These are phyloP conservation scores for Aspergillus heteromorphus DNA, from an alignment of 495 filamentous ascomycete genomes.

Conservation along the genomic window DNA sequence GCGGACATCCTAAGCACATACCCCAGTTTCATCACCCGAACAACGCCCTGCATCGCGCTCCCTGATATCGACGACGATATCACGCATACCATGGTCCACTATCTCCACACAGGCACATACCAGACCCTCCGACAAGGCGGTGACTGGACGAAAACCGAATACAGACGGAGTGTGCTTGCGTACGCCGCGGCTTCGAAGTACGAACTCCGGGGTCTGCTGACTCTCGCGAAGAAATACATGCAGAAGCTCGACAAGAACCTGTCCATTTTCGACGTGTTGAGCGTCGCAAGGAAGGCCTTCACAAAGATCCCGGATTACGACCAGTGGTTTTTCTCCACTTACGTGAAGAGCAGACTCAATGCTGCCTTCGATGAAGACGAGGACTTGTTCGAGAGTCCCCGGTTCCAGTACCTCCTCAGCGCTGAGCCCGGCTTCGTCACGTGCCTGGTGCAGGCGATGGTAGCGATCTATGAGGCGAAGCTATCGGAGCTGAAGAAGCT, in stretches of 20 bases:
- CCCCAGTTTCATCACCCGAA: neutral
- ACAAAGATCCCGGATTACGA: conserved; percentile 1
- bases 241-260: conserved; percentile 5
- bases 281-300: conserved; percentile 1
- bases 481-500: neutral
- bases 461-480: neutral
- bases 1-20: conserved; percentile 46
- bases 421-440: neutral
- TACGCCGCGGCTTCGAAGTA: conserved; percentile 3
- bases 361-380: conserved; percentile 8
- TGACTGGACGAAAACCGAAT: conserved; percentile 1
- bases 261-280: conserved; percentile 1
- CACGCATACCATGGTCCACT: conserved; percentile 14
- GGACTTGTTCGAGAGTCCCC: neutral
- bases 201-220: neutral
- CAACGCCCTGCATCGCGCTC: neutral
- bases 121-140: conserved; percentile 3
- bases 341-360: conserved; percentile 1
- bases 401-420: neutral
- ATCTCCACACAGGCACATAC: conserved; percentile 10
- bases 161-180: neutral
- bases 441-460: neutral
- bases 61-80: conserved; percentile 15
- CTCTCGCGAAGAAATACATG: conserved; percentile 3
- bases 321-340: conserved; percentile 4